Evolutionary conservation across 225 moss, liverwort and hornwort species (phyloP), one percentile per base, ranked within the genome.

Genomic region (Sphagnum contortum): DNA sequence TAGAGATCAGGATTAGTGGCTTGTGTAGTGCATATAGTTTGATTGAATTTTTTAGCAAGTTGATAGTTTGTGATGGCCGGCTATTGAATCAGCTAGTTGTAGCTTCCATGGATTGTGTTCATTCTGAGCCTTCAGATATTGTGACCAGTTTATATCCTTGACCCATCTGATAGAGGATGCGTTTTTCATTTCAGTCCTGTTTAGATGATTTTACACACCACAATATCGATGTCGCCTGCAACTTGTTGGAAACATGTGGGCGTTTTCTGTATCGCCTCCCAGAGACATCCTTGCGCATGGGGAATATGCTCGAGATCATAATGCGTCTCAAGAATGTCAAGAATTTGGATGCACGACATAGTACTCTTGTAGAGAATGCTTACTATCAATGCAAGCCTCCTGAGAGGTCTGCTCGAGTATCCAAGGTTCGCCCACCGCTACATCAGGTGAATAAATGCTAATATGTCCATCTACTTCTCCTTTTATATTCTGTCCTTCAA

Each of bases 321-420:
- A 92, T 92, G 96, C 96, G 96, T 56, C 87, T 92, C 4, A 98
- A 89, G 68, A 98, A 92, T 71, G 96, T 91, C 64, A 98, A 98
- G 71, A 98, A 98, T 77, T 76, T 98, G 68, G 96, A 98, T 81
- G 96, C 96, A 73, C 96, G 96, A 49, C 96, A 98, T 52, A 98
- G 92, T 68, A 98, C 96, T 61, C 90, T 98, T 57, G 96, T 98
- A 64, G 96, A 98, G 71, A 98, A 98, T 68, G 96, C 96, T 65
- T 98, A 98, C 55, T 98, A 98, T 68, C 96, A 92, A 62, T 98
- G 96, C 83, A 92, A 90, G 78, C 96, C 96, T 50, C 96, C 96
- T 12, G 96, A 98, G 74, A 83, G 96, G 71, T 93, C 96, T 74
- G 96, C 96, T 65, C 85, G 96, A 64, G 79, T 98, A 66, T 87